phyloP scores from a whole-genome alignment of 2,329 filamentous ascomycete genomes.

The Hypoxylon sp. region DNA sequence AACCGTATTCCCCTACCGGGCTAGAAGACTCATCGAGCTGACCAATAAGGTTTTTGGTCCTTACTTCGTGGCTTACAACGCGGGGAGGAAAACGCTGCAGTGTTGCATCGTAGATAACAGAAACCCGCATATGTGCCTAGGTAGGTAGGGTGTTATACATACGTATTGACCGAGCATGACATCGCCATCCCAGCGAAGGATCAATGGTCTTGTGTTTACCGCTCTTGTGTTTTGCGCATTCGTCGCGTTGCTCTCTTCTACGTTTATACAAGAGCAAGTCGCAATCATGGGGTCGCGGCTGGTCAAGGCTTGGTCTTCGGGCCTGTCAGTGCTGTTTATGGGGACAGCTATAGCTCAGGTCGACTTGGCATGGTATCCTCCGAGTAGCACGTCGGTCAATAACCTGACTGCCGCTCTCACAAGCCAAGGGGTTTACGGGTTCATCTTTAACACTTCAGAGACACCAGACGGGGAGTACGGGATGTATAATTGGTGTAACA shows the following conservation, averaged over 20 bases:
- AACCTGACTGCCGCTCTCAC: conserved; percentile 65
- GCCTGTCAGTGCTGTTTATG: not conserved
- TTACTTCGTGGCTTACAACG: not conserved
- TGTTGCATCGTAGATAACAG: not conserved
- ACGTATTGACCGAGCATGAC: not conserved
- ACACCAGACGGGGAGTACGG: conserved; percentile 65
- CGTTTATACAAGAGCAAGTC: not conserved
- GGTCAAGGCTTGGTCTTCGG: not conserved
- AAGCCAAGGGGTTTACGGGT: conserved; percentile 72
- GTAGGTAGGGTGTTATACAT: too few relatives aligned
- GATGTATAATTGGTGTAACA: conserved; percentile 84
- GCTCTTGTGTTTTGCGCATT: not conserved
- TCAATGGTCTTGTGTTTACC: not conserved
- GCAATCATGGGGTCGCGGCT: conserved; percentile 13
- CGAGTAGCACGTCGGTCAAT: conserved; percentile 64
- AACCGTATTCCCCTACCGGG: conserved; percentile 16
- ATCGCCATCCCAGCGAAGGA: not conserved
- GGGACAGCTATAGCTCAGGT: conserved; percentile 21
- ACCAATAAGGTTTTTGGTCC: not conserved
- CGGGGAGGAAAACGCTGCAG: conserved; percentile 2
- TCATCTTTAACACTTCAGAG: conserved; percentile 73
- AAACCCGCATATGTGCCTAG: not conserved
- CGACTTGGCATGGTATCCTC: conserved; percentile 66
- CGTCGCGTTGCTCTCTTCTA: conserved; percentile 1
- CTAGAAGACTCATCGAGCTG: not conserved